Conservation (phyloP, 2,329 filamentous ascomycete genomes). For the Fusarium compactum region DNA sequence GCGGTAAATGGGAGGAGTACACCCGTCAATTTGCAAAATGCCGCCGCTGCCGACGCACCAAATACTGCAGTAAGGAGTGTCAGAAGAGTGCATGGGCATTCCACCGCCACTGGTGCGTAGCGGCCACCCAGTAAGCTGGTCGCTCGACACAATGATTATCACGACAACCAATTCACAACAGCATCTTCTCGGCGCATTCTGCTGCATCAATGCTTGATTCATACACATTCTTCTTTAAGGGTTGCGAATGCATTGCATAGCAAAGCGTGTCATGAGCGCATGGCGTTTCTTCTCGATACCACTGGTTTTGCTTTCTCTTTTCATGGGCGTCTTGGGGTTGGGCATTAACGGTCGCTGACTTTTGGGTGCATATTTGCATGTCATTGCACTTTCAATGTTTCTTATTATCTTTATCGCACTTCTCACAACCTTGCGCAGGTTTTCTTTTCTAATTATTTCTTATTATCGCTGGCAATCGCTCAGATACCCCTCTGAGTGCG, state of each 20-base stretch:
- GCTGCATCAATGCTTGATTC: slow-evolving; percentile 48
- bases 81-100: slow-evolving; percentile 99
- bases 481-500: slow-evolving; percentile 5
- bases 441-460: slow-evolving; percentile 41
- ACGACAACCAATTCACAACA: slow-evolving; percentile 37
- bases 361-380: slow-evolving; percentile 41
- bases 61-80: slow-evolving; percentile 99
- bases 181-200: slow-evolving; percentile 46
- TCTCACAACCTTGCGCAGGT: slow-evolving; percentile 32
- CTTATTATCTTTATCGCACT: slow-evolving; percentile 26
- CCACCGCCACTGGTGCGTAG: slow-evolving; percentile 97
- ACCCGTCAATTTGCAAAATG: slow-evolving; percentile 98
- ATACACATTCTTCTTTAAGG: slow-evolving; percentile 48
- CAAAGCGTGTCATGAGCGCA: slow-evolving; percentile 57
- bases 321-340: slow-evolving; percentile 45
- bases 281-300: slow-evolving; percentile 60
- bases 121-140: slow-evolving; percentile 66
- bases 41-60: slow-evolving; percentile 92
- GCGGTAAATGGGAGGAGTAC: slow-evolving; percentile 98
- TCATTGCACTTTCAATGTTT: slow-evolving; percentile 38
- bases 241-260: slow-evolving; percentile 56
- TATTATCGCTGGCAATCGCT: slow-evolving; percentile 23
- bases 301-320: slow-evolving; percentile 51
- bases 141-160: slow-evolving; percentile 24
- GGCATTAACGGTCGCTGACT: slow-evolving; percentile 44